A percentile compares a stretch with the other conserved stretches of the same genome.
Conservation (phyloP, 108 stramenopile genomes). For the Cylindrotheca closterium region DNA sequence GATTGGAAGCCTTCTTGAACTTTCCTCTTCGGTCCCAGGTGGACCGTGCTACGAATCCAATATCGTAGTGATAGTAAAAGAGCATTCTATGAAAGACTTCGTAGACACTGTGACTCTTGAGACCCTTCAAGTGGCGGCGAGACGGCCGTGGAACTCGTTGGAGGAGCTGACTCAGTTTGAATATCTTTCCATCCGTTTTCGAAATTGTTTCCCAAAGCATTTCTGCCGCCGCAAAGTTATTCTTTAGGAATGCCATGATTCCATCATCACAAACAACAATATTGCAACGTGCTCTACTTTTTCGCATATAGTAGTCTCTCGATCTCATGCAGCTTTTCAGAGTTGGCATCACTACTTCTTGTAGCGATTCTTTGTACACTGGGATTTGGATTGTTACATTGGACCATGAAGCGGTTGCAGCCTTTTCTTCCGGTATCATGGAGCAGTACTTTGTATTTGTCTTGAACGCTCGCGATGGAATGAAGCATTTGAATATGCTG, state of each 20-base stretch:
- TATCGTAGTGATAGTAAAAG: constrained; percentile 52
- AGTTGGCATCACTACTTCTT: constrained; percentile 50
- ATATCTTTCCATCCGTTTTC: constrained; percentile 35
- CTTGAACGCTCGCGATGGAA: constrained; percentile 46
- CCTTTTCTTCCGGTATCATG: constrained; percentile 51
- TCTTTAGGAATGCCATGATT: constrained; percentile 46
- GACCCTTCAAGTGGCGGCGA: constrained; percentile 53
- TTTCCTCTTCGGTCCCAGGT: constrained; percentile 54
- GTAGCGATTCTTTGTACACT: constrained; percentile 46
- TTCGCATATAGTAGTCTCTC: constrained; percentile 40
- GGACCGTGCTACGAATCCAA: constrained; percentile 52
- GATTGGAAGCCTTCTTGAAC: constrained; percentile 65
- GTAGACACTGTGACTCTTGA: constrained; percentile 43
- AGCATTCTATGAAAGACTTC: constrained; percentile 62
- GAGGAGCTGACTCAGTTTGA: constrained; percentile 41
- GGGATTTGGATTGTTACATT: constrained; percentile 54
- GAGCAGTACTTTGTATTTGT: constrained; percentile 53
- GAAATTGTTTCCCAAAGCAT: constrained; percentile 57
- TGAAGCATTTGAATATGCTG: constrained; percentile 48
- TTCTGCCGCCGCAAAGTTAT: constrained; percentile 58
- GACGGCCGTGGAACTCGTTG: constrained; percentile 39
- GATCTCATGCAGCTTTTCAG: constrained; percentile 38
- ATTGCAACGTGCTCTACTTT: constrained; percentile 37
- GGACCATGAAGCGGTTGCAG: constrained; percentile 32
- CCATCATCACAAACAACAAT: constrained; percentile 56